These are phyloP conservation scores for Fusarium protoensiforme DNA, from an alignment of 2,329 filamentous ascomycete genomes.

Conservation along the genomic window DNA sequence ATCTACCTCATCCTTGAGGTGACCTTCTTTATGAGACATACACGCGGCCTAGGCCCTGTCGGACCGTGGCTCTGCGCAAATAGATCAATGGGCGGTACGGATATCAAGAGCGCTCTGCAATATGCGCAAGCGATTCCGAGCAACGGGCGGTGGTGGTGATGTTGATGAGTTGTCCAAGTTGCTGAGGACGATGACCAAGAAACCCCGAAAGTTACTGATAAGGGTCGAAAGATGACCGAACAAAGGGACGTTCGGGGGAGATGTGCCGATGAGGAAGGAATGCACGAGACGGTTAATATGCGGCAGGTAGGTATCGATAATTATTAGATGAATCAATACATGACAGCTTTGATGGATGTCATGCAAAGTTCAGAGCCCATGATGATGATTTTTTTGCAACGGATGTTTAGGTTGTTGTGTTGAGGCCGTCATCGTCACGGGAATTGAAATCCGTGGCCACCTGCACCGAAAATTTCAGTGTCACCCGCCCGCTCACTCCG, in stretches of 20 bases:
- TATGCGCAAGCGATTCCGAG: background rate
- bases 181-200: slow-evolving; percentile 54
- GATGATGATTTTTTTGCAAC: background rate
- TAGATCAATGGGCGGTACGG: slow-evolving; percentile 33
- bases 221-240: slow-evolving; percentile 27
- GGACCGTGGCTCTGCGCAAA: slow-evolving; percentile 22
- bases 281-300: background rate
- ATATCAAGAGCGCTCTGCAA: background rate
- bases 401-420: background rate
- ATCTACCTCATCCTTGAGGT: slow-evolving; percentile 69
- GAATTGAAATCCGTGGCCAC: slow-evolving; percentile 27
- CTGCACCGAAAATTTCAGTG: slow-evolving; percentile 8
- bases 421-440: slow-evolving; percentile 19
- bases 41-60: slow-evolving; percentile 40
- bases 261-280: slow-evolving; percentile 24
- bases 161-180: background rate
- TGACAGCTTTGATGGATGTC: background rate
- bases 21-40: slow-evolving; percentile 53
- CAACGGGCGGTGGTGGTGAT: background rate
- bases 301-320: background rate
- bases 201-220: slow-evolving; percentile 7
- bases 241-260: slow-evolving; percentile 27
- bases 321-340: background rate
- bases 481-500: background rate
- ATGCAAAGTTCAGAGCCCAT: background rate